These are phyloP conservation scores for Erythrophleum ivorense DNA, from an alignment of 331 rosid genomes.

Conservation along the genomic window DNA sequence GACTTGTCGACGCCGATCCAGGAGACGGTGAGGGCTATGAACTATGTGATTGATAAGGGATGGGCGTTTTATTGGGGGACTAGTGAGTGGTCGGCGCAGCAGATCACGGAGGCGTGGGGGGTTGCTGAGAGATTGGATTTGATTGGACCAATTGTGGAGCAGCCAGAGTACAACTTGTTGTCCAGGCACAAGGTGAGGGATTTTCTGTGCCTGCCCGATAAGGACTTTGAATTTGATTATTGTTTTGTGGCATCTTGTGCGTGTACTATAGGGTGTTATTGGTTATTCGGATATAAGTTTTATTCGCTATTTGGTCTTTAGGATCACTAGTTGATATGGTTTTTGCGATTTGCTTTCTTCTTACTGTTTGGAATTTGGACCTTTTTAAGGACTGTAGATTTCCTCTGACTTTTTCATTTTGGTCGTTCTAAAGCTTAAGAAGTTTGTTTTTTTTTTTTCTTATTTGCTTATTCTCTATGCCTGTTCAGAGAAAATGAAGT, in stretches of 20 bases:
- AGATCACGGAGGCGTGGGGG: constrained; percentile 96
- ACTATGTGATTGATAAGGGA: constrained; percentile 75
- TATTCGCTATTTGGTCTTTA: neutral
- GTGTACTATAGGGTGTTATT: neutral
- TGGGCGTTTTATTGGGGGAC: constrained; percentile 99
- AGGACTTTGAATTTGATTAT: neutral
- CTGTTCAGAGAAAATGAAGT: neutral
- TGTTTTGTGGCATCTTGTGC: neutral
- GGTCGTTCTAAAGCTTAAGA: neutral
- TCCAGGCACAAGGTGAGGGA: constrained; percentile 82
- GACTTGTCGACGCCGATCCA: constrained; percentile 81
- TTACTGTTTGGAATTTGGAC: neutral
- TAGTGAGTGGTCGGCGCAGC: constrained; percentile 97
- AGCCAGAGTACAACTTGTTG: constrained; percentile 90
- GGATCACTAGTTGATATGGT: neutral
- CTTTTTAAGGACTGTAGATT: neutral
- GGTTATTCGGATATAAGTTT: neutral
- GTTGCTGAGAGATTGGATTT: constrained; percentile 75
- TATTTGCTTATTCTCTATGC: neutral
- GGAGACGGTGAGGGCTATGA: constrained; percentile 96
- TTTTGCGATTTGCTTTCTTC: neutral
- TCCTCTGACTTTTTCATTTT: neutral
- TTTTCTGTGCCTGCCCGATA: neutral
- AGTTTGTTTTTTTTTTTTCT: neutral
- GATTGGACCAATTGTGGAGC: constrained; percentile 92